These are phyloP conservation scores for Striga hermonthica DNA, from an alignment of 305 asterid species.

Conservation along the genomic window DNA sequence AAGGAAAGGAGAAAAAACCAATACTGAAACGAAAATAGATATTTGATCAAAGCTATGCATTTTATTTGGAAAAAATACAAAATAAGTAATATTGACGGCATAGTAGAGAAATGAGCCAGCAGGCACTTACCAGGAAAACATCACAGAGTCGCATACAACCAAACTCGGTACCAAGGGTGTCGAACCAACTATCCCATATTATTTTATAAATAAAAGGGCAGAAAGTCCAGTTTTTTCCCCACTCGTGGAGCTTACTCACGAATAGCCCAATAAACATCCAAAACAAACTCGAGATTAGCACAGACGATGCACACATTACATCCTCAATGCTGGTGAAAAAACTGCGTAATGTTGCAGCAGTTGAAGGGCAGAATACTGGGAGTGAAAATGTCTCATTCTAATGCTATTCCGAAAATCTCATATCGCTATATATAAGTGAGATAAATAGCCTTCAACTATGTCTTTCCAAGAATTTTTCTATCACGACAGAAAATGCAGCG, in stretches of 20 bases:
- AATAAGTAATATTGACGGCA: too few relatives aligned
- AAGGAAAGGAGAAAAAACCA: too few relatives aligned
- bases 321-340: constrained; percentile 18
- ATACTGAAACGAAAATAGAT: too few relatives aligned
- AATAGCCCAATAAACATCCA: constrained; percentile 3
- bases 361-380: constrained; percentile 14
- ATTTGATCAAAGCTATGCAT: too few relatives aligned
- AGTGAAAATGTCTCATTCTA: constrained; percentile 11
- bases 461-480: constrained; percentile 69
- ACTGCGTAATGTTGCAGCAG: constrained; percentile 25
- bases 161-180: neutral
- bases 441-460: constrained; percentile 37
- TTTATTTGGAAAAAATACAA: too few relatives aligned
- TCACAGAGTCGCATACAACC: too few relatives aligned
- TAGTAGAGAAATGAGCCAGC: too few relatives aligned
- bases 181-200: constrained; percentile 2
- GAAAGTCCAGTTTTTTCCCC: constrained; percentile 6
- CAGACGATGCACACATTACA: constrained; percentile 23
- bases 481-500: constrained; percentile 69
- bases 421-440: too few relatives aligned
- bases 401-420: neutral
- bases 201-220: constrained; percentile 1
- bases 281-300: constrained; percentile 12
- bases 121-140: too few relatives aligned
- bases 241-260: constrained; percentile 13